Base-by-base conservation (phyloP, 495 filamentous ascomycete species). In the Annulohypoxylon stygium region DNA sequence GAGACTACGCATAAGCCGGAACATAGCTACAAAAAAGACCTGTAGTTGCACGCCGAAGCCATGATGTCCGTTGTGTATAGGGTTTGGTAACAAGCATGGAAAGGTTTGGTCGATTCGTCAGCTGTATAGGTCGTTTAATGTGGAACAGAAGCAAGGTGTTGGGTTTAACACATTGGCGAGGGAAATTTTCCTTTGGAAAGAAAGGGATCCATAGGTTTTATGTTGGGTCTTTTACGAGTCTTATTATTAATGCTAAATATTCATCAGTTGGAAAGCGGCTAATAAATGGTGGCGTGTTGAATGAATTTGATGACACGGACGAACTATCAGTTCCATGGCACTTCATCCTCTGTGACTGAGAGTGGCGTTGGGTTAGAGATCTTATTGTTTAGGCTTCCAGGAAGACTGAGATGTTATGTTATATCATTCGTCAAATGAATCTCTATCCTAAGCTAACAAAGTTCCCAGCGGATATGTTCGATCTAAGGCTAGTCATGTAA, bases 1-100 rank as follows among this genome's bases (percentile, higher is more conserved):
- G 96, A 99, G 86, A 95, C 94, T 6, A 94, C 91, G n/a, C 96
- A 99, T 80, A 97, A 97, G 83, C 96, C 96, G 9, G 93, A 89
- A 80, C 87, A 88, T 77, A 78, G 77, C 20, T 83, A 76, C 50
- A 87, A 87, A 79, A 89, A 89, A 79, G 87, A 88, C 75, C 54
- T 88, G 59, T 88, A 51, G 71, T 67, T 25, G 39, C 10, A 11
- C 11, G n/a, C 18, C 6, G 9, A 18, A 8, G 45, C n/a, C 20
- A 10, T 34, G 33, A n/a, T 1, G 23, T 45, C 4, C 25, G 7
- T 53, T 47, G n/a, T 25, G 23, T 18, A 10, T 20, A 7, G 1
- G 33, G 7, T 0, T 7, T 43, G 43, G 1, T 12, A 37, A 5
- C 2, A 43, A 11, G 14, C 36, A 10, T 6, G 14, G 23, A 20